Base-by-base conservation (phyloP, 2,329 filamentous ascomycete species). In the Talaromyces islandicus region DNA sequence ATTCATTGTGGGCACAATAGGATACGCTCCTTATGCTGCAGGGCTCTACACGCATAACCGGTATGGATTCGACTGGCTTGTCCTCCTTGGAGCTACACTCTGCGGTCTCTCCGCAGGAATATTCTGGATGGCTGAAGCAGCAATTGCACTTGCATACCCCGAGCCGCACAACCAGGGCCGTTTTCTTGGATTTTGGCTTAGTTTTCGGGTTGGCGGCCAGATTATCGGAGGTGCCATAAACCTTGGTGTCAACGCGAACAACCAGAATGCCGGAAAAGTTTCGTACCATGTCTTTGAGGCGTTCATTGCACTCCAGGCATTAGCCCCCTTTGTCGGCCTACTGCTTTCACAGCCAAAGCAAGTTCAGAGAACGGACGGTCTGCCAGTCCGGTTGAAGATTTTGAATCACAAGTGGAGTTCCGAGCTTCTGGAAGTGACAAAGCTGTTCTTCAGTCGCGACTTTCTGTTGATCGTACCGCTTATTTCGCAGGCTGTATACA, bases 101-200 rank as follows among this genome's bases (percentile, higher is more conserved):
- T 91, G 88, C 63, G 88, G 88, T 19, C 79, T 90, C 32, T 87
- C 85, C 0, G 88, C 88, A 0, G 88, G 88, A 0, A 78, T 91
- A 0, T 91, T 91, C 72, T 91, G 88, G 88, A 86, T 86, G 79
- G 84, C 88, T 0, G 88, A 91, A 72, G 86, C 86, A 0, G 88
- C 88, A 0, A 89, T 91, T 60, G 88, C 88, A 0, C 83, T 91
- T 21, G 81, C 85, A 0, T 91, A 91, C 64, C 88, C 88, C 0
- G 88, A 91, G 66, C 86, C 87, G 0, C 85, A 83, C 68, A 88
- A 88, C 54, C 81, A 83, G 57, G 87, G 86, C 0, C 81, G 81
- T 17, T 84, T 85, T 19, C 75, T 91, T 0, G 88, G 87, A 0
- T 86, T 88, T 67, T 91, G 88, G 88, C 78, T 90, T 4, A 81